Evolutionary conservation across 768 basidiomycete genomes (phyloP).

Genomic region (Serpula lacrymans): DNA sequence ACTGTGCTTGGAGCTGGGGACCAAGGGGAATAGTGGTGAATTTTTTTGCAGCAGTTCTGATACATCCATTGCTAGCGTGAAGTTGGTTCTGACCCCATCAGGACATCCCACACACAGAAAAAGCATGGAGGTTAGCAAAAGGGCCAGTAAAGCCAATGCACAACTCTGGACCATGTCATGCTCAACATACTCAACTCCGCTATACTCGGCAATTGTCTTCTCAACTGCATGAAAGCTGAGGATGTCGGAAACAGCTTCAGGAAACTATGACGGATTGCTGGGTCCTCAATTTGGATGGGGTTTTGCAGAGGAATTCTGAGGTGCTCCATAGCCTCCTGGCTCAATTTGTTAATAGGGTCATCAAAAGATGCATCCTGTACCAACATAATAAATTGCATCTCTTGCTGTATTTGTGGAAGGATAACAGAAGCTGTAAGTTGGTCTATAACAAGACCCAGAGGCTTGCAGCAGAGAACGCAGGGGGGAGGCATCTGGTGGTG

Average conservation of each 20-base stretch:
- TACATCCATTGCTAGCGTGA: neutral
- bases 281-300: constrained; percentile 2
- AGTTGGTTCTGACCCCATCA: constrained; percentile 16
- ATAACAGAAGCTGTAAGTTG: too few relatives aligned
- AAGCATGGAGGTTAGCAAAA: constrained; percentile 23
- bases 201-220: constrained; percentile 4
- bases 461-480: too few relatives aligned
- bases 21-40: constrained; percentile 37
- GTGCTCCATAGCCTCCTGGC: constrained; percentile 1
- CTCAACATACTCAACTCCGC: constrained; percentile 1
- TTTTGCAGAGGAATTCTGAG: constrained; percentile 3
- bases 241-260: constrained; percentile 5
- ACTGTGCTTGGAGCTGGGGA: constrained; percentile 39
- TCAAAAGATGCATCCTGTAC: constrained; percentile 1
- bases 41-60: constrained; percentile 24
- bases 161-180: constrained; percentile 17
- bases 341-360: constrained; percentile 1
- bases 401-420: neutral
- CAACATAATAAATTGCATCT: constrained; percentile 1
- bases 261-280: neutral
- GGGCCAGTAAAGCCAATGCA: too few relatives aligned
- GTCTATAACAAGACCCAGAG: too few relatives aligned
- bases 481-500: too few relatives aligned
- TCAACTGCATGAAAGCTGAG: constrained; percentile 11
- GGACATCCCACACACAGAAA: constrained; percentile 28